Evolutionary conservation across 2,329 filamentous ascomycete genomes (phyloP), one percentile per base, ranked within the genome.

Genomic region (Colletotrichum sp.): DNA sequence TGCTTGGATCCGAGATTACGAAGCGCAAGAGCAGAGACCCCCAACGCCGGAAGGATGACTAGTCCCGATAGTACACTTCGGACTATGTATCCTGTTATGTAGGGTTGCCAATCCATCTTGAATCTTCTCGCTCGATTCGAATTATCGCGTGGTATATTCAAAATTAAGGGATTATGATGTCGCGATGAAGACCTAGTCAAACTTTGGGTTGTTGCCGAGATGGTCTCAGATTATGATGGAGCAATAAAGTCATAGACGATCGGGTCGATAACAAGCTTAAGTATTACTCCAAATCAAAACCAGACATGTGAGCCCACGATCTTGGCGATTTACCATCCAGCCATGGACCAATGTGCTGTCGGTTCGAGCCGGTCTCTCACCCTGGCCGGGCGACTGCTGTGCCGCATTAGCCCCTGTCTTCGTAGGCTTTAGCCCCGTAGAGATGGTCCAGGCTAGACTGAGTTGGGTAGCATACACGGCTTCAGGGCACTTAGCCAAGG

Each of bases 1-100:
- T 74, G 77, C 21, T 76, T 75, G 34, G 77, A 73, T 2, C 80
- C 80, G 2, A 78, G 77, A 8, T 78, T n/a, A 55, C 79, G 81
- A 15, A 81, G 55, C 13, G 80, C 67, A 28, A 71, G 78, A 34
- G 81, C 71, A 75, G 81, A 78, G 30, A 82, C 44, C 16, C 79
- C 36, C 13, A 79, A 1, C 8, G 79, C 69, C 2, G 81, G 77
- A 4, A 81, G 21, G 34, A 57, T 77, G 26, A 72, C 76, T 8
- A 79, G 13, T 4, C 76, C 32, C 10, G 79, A 68, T 44, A 83
- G 66, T 2, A 72, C 77, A n/a, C 30, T 9, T 24, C 21, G 34
- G 36, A 66, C 15, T 7, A 30, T 10, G 15, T 13, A 66, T 57
- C 9, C 44, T 24, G 24, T 15, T 6, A 55, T 26, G 30, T 18